Evolutionary conservation across 1,284 basidiomycete species (phyloP), one percentile per base, ranked within the genome.

Genomic region (Marasmius tenuissimus): DNA sequence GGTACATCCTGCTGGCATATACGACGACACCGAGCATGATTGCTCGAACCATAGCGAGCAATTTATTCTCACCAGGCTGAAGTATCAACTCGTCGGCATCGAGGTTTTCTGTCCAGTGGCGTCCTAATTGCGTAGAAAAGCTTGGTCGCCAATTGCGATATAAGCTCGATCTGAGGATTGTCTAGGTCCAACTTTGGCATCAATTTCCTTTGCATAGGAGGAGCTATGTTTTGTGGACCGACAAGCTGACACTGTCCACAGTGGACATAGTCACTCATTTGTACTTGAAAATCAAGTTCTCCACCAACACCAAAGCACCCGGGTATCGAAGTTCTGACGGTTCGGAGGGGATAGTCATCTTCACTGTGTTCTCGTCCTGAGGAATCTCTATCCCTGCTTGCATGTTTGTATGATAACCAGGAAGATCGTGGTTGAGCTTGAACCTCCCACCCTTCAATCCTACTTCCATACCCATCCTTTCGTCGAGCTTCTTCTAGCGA

Each of bases 131-230:
- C 72, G 59, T 83, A 81, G 53, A 89, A 71, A 65, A 90, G 73
- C 68, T 69, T 91, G 0, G 86, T 90, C 9, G 86, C 80, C 62
- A 91, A 77, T 70, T 92, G 89, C 40, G 85, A 86, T 3, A 88
- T 91, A 39, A 81, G 76, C 51, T 89, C 76, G 53, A 89, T 77
- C 89, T 91, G n/a, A n/a, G 58, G 50, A 42, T 33, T 38, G 42
- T 40, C 48, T 33, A 63, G 47, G 35, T 37, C 12, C 56, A 58
- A 33, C 56, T 34, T 53, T 22, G 38, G 56, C 53, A 56, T 42
- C 14, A 49, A 35, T 53, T n/a, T n/a, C n/a, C 52, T 61, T 42
- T 42, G 60, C 20, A 11, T 51, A 35, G 54, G n/a, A 37, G 9
- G 6, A 56, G 34, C 14, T 16, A 4, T 5, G 14, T 45, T 45